Percentiles rank a stretch among this genome's conserved stretches.
Conservation (phyloP, 495 filamentous ascomycete species). For the Trypethelium eluteriae region DNA sequence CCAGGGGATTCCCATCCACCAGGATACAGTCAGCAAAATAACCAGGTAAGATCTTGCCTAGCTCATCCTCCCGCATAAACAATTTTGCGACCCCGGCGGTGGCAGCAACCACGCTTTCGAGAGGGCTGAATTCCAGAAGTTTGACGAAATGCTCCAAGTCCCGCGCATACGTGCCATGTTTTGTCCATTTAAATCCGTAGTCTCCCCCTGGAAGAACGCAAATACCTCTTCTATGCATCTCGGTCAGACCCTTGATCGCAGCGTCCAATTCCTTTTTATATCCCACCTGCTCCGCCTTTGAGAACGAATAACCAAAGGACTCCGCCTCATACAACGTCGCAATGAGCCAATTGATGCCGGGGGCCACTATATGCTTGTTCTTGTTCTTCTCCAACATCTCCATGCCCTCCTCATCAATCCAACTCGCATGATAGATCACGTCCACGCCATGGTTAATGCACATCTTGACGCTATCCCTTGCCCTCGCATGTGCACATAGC, state of each 20-base stretch:
- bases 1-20: conserved; percentile 44
- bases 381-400: conserved; percentile 43
- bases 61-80: conserved; percentile 44
- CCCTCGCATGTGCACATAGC: conserved; percentile 46
- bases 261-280: conserved; percentile 41
- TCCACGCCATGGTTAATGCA: conserved; percentile 44
- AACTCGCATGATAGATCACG: conserved; percentile 48
- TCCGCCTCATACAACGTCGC: conserved; percentile 40
- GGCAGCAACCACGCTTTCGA: conserved; percentile 44
- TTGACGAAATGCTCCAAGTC: conserved; percentile 47
- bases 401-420: conserved; percentile 44
- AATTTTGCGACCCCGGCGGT: conserved; percentile 43
- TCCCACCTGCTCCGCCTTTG: conserved; percentile 41
- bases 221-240: conserved; percentile 46
- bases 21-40: conserved; percentile 45
- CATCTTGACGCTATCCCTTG: conserved; percentile 43
- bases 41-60: conserved; percentile 43
- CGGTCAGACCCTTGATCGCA: conserved; percentile 38
- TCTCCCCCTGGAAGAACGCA: conserved; percentile 45
- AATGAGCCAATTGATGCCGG: conserved; percentile 43
- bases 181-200: conserved; percentile 49
- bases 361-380: conserved; percentile 41
- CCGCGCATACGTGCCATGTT: conserved; percentile 45
- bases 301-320: conserved; percentile 41
- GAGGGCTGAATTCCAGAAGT: conserved; percentile 45